Base-by-base conservation (phyloP, 495 filamentous ascomycete genomes). In the Antarctomyces pellizariae region DNA sequence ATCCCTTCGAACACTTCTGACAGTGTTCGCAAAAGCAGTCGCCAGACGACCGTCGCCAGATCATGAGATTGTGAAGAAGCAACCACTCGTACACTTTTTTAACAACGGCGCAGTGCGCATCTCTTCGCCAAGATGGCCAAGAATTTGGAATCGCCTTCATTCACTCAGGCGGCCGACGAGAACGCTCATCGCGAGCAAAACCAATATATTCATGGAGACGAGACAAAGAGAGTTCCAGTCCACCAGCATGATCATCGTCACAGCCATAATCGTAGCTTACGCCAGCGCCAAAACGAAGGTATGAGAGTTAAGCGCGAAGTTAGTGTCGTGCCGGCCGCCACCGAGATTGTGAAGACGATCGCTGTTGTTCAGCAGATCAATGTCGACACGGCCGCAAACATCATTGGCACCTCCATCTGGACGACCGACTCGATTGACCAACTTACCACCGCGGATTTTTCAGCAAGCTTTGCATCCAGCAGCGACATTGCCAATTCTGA, bases 351-450 rank as follows among this genome's bases (percentile, higher is more conserved):
- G 16, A 39, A 50, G 24, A 60, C 57, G 32, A 41, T 64, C 25
- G 57, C 56, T 23, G 50, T 60, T 38, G 40, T 61, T 16, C 49
- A 59, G 28, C 37, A 57, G 33, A 48, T 62, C 38, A 53, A 62
- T 44, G 44, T 44, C 26, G 40, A 39, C 20, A 15, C 28, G 15
- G 36, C 44, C 17, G 59, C 58, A 40, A 44, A 41, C 22, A 44
- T 46, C 26, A 33, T 56, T 25, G 36, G 43, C 15, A 32, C 51
- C n/a, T n/a, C n/a, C n/a, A n/a, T n/a, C n/a, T n/a, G n/a, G n/a
- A n/a, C n/a, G n/a, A n/a, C n/a, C n/a, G n/a, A n/a, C n/a, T n/a
- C n/a, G n/a, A n/a, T n/a, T n/a, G n/a, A n/a, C n/a, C n/a, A n/a
- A n/a, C n/a, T n/a, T n/a, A n/a, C n/a, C n/a, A n/a, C n/a, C n/a